A percentile compares a stretch with the other conserved stretches of the same genome.
phyloP scores from a whole-genome alignment of 208 protist genomes.

The Trypanosoma platydactyli region DNA sequence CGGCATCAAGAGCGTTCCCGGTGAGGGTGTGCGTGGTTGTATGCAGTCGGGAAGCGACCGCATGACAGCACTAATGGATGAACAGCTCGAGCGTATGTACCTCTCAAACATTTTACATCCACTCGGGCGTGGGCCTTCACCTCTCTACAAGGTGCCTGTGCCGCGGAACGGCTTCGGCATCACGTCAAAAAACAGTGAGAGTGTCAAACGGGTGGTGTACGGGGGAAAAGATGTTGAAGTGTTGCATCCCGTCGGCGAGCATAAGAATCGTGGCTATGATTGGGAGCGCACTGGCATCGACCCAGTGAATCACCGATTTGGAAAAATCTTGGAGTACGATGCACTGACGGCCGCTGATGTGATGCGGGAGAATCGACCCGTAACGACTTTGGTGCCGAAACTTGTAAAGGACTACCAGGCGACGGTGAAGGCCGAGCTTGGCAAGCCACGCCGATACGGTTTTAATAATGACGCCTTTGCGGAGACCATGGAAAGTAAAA shows the following conservation, averaged over 20 bases:
- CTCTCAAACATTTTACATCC: conserved; percentile 42
- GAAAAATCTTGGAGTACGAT: conserved; percentile 24
- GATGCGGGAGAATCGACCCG: conserved; percentile 15
- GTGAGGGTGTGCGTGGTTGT: conserved; percentile 51
- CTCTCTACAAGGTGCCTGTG: conserved; percentile 34
- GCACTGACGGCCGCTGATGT: conserved; percentile 18
- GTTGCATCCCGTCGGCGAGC: conserved; percentile 52
- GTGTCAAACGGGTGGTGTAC: conserved; percentile 50
- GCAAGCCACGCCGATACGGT: conserved; percentile 52
- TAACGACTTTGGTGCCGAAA: conserved; percentile 59
- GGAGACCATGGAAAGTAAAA: conserved; percentile 28
- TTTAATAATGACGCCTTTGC: conserved; percentile 48
- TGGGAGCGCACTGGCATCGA: conserved; percentile 76
- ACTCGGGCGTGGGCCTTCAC: conserved; percentile 54
- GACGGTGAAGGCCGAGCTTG: conserved; percentile 49
- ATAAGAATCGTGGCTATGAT: conserved; percentile 70
- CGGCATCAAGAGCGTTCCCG: conserved; percentile 35
- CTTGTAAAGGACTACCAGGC: conserved; percentile 57
- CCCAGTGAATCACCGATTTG: conserved; percentile 73
- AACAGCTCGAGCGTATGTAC: conserved; percentile 69
- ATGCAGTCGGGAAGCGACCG: conserved; percentile 63
- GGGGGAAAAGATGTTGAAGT: conserved; percentile 50
- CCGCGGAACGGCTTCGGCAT: conserved; percentile 72
- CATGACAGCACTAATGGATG: conserved; percentile 65
- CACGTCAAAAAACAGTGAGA: conserved; percentile 41